These are phyloP conservation scores for Amoebophrya sp. DNA, from an alignment of 169 alveolate genomes.

Conservation along the genomic window DNA sequence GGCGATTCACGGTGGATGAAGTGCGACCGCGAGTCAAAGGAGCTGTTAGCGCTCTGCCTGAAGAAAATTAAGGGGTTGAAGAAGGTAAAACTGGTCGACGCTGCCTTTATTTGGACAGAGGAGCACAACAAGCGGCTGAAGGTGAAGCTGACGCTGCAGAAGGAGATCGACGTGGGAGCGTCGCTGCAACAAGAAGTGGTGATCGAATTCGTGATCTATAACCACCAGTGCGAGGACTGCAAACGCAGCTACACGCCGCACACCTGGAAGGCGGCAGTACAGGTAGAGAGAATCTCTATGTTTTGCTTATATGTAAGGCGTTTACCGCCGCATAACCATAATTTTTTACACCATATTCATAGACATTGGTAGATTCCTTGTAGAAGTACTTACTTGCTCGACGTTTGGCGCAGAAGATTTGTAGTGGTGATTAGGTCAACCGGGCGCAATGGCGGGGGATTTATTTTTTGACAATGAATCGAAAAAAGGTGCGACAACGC, in stretches of 20 bases:
- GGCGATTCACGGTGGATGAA: constrained; percentile 78
- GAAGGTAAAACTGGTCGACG: constrained; percentile 74
- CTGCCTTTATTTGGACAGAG: constrained; percentile 89
- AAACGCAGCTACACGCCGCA: constrained; percentile 95
- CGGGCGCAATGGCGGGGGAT: not conserved
- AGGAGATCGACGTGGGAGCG: constrained; percentile 81
- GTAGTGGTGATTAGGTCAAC: not conserved
- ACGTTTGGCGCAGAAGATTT: not conserved
- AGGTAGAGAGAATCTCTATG: no score
- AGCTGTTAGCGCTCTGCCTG: constrained; percentile 80
- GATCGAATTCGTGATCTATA: constrained; percentile 72
- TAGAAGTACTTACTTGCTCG: not conserved
- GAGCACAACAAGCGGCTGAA: constrained; percentile 84
- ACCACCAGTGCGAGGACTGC: constrained; percentile 93
- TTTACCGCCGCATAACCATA: no score
- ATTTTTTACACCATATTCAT: not conserved
- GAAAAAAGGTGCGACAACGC: constrained; percentile 74
- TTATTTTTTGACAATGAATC: constrained; percentile 47
- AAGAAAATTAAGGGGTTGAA: constrained; percentile 84
- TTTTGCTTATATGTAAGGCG: no score
- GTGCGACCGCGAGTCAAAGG: constrained; percentile 81
- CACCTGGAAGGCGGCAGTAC: constrained; percentile 90
- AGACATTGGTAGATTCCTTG: no score
- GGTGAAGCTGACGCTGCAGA: constrained; percentile 83
- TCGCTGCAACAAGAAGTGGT: constrained; percentile 69